Evolutionary conservation across 2,329 filamentous ascomycete species (phyloP).

Genomic region (Fusarium algeriense): DNA sequence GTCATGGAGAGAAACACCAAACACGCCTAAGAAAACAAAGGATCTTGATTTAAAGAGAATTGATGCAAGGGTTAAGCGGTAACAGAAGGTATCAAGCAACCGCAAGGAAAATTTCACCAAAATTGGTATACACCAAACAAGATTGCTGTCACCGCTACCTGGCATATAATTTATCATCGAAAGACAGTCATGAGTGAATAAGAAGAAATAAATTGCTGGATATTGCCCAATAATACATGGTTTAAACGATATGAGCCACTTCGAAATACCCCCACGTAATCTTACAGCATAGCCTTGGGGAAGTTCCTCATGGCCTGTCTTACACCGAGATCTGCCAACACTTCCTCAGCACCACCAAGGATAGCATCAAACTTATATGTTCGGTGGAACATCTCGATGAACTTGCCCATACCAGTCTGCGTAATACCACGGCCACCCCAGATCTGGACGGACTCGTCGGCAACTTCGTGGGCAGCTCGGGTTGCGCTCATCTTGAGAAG

Average conservation of each 20-base stretch:
- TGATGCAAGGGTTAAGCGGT: background rate
- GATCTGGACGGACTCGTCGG: constrained; percentile 86
- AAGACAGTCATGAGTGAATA: background rate
- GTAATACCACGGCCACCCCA: constrained; percentile 87
- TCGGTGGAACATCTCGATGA: constrained; percentile 86
- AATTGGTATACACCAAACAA: background rate
- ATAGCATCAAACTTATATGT: constrained; percentile 87
- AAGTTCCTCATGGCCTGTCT: constrained; percentile 86
- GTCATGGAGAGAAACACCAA: too few relatives aligned
- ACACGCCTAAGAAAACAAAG: too few relatives aligned
- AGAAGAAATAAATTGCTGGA: background rate
- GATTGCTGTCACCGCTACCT: background rate
- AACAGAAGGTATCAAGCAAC: background rate
- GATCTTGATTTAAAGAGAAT: too few relatives aligned
- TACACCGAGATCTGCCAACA: constrained; percentile 83
- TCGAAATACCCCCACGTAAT: background rate
- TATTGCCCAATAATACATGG: constrained; percentile 4
- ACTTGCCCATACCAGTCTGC: constrained; percentile 83
- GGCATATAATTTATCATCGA: background rate
- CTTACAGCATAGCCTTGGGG: constrained; percentile 84
- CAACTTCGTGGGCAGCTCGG: constrained; percentile 82
- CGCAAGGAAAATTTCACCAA: too few relatives aligned
- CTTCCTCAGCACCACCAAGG: constrained; percentile 85
- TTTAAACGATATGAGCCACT: background rate
- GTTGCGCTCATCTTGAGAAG: constrained; percentile 85